These are phyloP conservation scores for Metschnikowia noctiluminum DNA, from an alignment of 805 yeast species.

Conservation along the genomic window DNA sequence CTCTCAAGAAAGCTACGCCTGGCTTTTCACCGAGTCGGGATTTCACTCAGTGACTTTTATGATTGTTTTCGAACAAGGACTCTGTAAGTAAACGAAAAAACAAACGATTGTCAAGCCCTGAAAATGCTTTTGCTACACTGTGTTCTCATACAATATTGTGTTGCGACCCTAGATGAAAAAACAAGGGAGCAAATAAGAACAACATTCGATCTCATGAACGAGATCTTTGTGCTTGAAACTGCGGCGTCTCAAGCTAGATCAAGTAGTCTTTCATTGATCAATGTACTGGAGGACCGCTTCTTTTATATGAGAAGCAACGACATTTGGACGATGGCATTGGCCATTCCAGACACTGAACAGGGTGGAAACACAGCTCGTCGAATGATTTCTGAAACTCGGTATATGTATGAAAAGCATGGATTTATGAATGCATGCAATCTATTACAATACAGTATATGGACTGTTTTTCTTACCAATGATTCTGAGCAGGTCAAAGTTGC, in stretches of 20 bases:
- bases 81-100: too few species aligned
- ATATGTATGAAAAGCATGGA: background rate
- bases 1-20: too few species aligned
- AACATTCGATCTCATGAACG: background rate
- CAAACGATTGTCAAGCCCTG: too few species aligned
- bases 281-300: background rate
- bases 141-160: background rate
- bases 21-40: too few species aligned
- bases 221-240: background rate
- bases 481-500: background rate
- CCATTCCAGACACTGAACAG: background rate
- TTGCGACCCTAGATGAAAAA: background rate
- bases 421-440: background rate
- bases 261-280: background rate
- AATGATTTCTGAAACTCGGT: background rate
- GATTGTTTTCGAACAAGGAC: too few species aligned
- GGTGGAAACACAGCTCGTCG: background rate
- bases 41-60: too few species aligned
- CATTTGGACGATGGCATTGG: background rate
- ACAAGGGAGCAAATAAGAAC: background rate
- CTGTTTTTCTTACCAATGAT: background rate
- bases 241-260: background rate
- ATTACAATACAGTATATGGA: background rate
- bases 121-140: background rate
- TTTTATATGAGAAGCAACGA: background rate